Conservation (phyloP, 2,329 filamentous ascomycete genomes). For the Sporothrix humicola region DNA sequence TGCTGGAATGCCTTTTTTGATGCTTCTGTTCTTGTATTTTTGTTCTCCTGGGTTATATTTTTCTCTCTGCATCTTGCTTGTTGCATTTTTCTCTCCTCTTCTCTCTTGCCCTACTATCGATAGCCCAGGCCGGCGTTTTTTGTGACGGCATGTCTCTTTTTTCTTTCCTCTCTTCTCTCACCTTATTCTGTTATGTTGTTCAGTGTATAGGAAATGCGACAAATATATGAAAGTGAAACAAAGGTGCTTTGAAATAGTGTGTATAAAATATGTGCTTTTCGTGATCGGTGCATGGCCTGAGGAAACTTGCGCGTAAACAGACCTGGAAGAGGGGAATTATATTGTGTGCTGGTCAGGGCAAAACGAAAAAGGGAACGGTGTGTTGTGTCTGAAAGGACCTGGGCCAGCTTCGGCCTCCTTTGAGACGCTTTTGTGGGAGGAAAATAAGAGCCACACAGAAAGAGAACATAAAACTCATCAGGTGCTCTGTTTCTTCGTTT, state of each 20-base stretch:
- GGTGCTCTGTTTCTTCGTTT: not conserved
- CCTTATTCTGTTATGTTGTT: not conserved
- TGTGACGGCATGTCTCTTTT: not conserved
- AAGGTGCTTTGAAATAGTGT: not conserved
- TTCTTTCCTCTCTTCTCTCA: slow-evolving; percentile 5
- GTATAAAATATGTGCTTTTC: not conserved
- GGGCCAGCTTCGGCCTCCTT: not conserved
- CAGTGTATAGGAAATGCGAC: slow-evolving; percentile 11
- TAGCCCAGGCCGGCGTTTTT: not conserved
- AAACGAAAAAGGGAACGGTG: not conserved
- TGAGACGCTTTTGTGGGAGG: slow-evolving; percentile 17
- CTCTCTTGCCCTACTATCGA: not conserved
- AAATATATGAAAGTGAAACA: not conserved
- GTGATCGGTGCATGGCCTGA: not conserved
- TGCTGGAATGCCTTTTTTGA: slow-evolving; percentile 26
- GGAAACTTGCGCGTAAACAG: not conserved
- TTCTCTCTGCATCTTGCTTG: slow-evolving; percentile 17
- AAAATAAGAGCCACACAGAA: not conserved
- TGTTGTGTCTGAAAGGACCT: not conserved
- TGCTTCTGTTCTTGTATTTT: slow-evolving; percentile 22
- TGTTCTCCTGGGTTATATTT: not conserved
- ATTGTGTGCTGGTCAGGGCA: not conserved
- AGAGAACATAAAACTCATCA: not conserved
- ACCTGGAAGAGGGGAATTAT: not conserved
- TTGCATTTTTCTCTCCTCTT: slow-evolving; percentile 20